These are phyloP conservation scores for Coniochaeta sp. DNA, from an alignment of 2,329 filamentous ascomycete species.

Conservation along the genomic window DNA sequence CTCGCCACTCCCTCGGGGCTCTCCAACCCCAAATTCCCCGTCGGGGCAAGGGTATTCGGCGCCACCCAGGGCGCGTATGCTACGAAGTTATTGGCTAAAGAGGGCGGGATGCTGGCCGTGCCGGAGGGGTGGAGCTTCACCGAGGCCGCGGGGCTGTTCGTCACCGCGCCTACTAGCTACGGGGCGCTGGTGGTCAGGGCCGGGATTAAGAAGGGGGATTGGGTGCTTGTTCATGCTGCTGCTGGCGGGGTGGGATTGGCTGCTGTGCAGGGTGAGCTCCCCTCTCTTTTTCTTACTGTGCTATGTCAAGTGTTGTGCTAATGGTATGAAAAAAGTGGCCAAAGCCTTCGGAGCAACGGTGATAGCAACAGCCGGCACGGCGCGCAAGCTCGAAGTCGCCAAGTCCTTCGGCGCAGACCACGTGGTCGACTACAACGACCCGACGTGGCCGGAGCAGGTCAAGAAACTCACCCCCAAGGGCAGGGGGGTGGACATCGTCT, in stretches of 20 bases:
- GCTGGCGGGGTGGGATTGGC: conserved; percentile 85
- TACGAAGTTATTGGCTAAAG: conserved; percentile 61
- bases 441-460: conserved; percentile 59
- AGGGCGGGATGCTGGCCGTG: conserved; percentile 63
- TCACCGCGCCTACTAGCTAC: conserved; percentile 88
- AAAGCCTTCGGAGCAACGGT: conserved; percentile 89
- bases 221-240: conserved; percentile 83
- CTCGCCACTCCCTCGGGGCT: conserved; percentile 53
- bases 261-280: conserved; percentile 65
- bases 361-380: conserved; percentile 81
- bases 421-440: conserved; percentile 66
- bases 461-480: conserved; percentile 69
- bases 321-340: conserved; percentile 70
- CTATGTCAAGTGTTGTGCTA: background rate
- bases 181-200: conserved; percentile 74
- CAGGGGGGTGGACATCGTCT: conserved; percentile 81
- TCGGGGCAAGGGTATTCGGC: conserved; percentile 81
- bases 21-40: conserved; percentile 55
- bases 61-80: conserved; percentile 82
- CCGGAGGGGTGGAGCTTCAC: conserved; percentile 76
- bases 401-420: conserved; percentile 78
- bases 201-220: conserved; percentile 70
- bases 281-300: background rate
- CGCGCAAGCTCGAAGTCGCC: conserved; percentile 74
- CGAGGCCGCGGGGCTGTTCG: conserved; percentile 82